Conservation (phyloP, 1,139 yeast species). For the Blastobotrys indianensis region DNA sequence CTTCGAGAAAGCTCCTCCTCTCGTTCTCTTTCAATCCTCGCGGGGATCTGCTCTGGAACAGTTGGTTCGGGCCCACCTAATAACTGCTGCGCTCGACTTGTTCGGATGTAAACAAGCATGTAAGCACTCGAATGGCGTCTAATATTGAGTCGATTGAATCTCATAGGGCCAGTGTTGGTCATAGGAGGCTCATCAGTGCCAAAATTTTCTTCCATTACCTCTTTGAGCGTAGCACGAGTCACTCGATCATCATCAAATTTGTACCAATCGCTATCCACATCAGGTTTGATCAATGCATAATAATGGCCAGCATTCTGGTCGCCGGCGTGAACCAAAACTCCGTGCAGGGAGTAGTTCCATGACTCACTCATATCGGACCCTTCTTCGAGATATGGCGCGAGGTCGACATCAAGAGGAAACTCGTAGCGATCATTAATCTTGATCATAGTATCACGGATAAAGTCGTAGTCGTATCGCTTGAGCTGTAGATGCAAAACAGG, state of each 20-base stretch:
- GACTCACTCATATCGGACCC: conserved; percentile 46
- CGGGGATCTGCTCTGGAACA: conserved; percentile 66
- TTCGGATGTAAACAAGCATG: conserved; percentile 89
- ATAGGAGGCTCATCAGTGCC: conserved; percentile 52
- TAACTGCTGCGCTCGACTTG: conserved; percentile 51
- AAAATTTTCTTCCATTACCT: conserved; percentile 87
- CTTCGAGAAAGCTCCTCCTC: conserved; percentile 52
- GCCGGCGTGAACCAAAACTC: conserved; percentile 93
- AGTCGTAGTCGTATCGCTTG: conserved; percentile 92
- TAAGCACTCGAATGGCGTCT: conserved; percentile 90
- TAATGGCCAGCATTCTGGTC: conserved; percentile 95
- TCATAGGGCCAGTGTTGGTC: conserved; percentile 9
- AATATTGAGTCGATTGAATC: conserved; percentile 23
- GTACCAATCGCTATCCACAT: conserved; percentile 67
- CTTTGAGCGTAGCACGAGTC: conserved; percentile 73
- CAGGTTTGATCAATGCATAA: conserved; percentile 87
- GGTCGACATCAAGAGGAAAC: conserved; percentile 77
- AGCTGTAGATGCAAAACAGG: conserved; percentile 89
- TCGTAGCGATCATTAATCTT: conserved; percentile 91
- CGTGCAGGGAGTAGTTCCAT: conserved; percentile 79
- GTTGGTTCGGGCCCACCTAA: conserved; percentile 55
- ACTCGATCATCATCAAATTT: conserved; percentile 95
- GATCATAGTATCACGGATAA: conserved; percentile 79
- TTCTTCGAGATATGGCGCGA: conserved; percentile 65
- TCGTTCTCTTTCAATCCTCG: conserved; percentile 56